phyloP scores from a whole-genome alignment of 2,329 filamentous ascomycete species.

The Nemania serpens region DNA sequence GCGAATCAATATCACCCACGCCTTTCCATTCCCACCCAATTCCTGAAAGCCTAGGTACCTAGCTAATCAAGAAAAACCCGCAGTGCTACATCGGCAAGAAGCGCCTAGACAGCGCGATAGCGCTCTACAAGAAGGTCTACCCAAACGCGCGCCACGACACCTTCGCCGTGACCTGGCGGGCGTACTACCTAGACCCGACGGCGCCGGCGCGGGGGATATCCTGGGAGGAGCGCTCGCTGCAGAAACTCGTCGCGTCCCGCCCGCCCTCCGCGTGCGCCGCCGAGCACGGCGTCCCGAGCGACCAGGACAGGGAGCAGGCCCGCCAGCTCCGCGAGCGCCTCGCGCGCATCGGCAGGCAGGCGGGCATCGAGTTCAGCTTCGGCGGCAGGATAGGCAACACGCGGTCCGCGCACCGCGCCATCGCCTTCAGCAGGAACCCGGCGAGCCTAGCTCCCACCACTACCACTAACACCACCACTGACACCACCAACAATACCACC shows the following conservation, averaged over 20 bases:
- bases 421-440: slow-evolving; percentile 30
- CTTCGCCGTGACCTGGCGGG: slow-evolving; percentile 44
- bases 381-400: slow-evolving; percentile 19
- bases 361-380: slow-evolving; percentile 17
- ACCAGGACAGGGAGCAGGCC: background rate
- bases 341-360: slow-evolving; percentile 5
- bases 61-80: too few relatives aligned
- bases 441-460: too few relatives aligned
- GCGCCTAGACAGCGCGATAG: slow-evolving; percentile 45
- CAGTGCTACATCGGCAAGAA: slow-evolving; percentile 49
- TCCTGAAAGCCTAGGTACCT: too few relatives aligned
- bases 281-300: too few relatives aligned
- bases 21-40: too few relatives aligned
- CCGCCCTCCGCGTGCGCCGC: too few relatives aligned
- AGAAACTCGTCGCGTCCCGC: slow-evolving; percentile 31
- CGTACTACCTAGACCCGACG: slow-evolving; percentile 45
- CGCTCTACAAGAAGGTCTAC: slow-evolving; percentile 46
- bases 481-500: too few relatives aligned
- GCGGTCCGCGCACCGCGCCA: slow-evolving; percentile 28
- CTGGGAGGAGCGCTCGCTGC: slow-evolving; percentile 24
- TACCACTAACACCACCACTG: too few relatives aligned
- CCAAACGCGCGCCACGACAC: slow-evolving; percentile 43
- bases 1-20: slow-evolving; percentile 30
- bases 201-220: slow-evolving; percentile 32
- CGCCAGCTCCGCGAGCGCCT: slow-evolving; percentile 6